Percentiles rank a stretch among this genome's conserved stretches.
These are phyloP conservation scores for Corniculantispora saksenae DNA, from an alignment of 2,329 filamentous ascomycete genomes.

Conservation along the genomic window DNA sequence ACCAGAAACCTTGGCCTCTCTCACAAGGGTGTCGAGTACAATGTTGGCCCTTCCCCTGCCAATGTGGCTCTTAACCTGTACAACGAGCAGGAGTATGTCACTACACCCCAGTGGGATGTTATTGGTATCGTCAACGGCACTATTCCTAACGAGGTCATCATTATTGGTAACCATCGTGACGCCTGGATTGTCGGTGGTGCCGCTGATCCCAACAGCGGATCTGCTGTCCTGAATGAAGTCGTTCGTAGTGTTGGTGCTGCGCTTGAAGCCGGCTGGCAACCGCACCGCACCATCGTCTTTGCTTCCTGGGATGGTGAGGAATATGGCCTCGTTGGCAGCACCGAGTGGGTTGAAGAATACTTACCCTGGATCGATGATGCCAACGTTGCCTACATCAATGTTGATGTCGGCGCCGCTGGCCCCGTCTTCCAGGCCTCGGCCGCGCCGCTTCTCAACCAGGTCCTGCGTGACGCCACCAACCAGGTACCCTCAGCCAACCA, in stretches of 20 bases:
- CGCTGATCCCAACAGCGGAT: conserved; percentile 81
- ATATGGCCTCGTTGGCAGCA: conserved; percentile 77
- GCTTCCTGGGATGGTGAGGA: conserved; percentile 74
- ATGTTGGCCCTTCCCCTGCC: conserved; percentile 46
- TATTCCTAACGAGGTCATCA: conserved; percentile 71
- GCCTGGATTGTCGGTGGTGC: conserved; percentile 87
- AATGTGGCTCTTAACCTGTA: conserved; percentile 63
- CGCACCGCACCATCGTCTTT: conserved; percentile 71
- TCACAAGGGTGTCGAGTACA: conserved; percentile 40
- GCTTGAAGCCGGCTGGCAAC: conserved; percentile 74
- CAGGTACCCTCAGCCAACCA: conserved; percentile 58
- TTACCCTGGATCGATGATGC: conserved; percentile 72
- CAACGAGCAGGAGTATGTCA: conserved; percentile 63
- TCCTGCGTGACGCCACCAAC: conserved; percentile 62
- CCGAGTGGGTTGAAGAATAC: conserved; percentile 86
- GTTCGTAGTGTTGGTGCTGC: conserved; percentile 71
- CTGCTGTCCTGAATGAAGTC: conserved; percentile 74
- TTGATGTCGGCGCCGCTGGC: conserved; percentile 69
- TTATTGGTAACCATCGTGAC: conserved; percentile 77
- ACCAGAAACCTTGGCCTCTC: conserved; percentile 58
- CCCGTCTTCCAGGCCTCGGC: conserved; percentile 57
- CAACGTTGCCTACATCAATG: conserved; percentile 77
- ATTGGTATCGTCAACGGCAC: conserved; percentile 81
- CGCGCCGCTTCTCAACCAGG: conserved; percentile 67
- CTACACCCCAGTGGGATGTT: conserved; percentile 60